Evolutionary conservation across 192 early-diverging fungal species (phyloP).

Genomic region (Endogone sp.): DNA sequence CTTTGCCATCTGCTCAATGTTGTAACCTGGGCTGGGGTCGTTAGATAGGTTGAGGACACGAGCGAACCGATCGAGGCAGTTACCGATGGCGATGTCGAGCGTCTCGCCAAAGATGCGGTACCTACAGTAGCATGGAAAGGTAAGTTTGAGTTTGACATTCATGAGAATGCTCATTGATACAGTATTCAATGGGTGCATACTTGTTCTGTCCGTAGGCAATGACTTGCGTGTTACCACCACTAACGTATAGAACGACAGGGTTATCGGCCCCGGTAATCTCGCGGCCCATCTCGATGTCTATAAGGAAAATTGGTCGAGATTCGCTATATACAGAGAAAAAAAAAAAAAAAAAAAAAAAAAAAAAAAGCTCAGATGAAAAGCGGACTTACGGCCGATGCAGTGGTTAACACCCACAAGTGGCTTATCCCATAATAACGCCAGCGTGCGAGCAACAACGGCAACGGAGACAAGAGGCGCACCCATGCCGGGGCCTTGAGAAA

Average conservation of each 20-base stretch:
- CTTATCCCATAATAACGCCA: slow-evolving; percentile 87
- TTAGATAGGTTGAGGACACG: slow-evolving; percentile 90
- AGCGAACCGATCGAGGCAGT: slow-evolving; percentile 97
- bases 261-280: slow-evolving; percentile 92
- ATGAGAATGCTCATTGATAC: slow-evolving; percentile 1
- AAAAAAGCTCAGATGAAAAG: not conserved
- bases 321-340: not conserved
- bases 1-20: slow-evolving; percentile 95
- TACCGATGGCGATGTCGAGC: slow-evolving; percentile 97
- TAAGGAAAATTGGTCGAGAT: not conserved
- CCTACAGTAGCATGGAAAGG: slow-evolving; percentile 28
- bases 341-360: not conserved
- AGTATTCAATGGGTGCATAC: slow-evolving; percentile 24
- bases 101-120: slow-evolving; percentile 99
- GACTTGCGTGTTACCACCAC: slow-evolving; percentile 98
- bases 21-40: slow-evolving; percentile 96
- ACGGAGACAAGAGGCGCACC: slow-evolving; percentile 91
- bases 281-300: slow-evolving; percentile 98
- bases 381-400: slow-evolving; percentile 82
- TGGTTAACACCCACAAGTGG: slow-evolving; percentile 97
- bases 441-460: slow-evolving; percentile 88
- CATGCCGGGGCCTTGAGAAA: slow-evolving; percentile 98
- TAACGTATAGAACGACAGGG: slow-evolving; percentile 96
- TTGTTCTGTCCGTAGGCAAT: slow-evolving; percentile 94
- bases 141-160: slow-evolving; percentile 6